Evolutionary conservation across 345 rosid genomes (phyloP), one percentile per base, ranked within the genome.

Genomic region (Lepidium africanum): DNA sequence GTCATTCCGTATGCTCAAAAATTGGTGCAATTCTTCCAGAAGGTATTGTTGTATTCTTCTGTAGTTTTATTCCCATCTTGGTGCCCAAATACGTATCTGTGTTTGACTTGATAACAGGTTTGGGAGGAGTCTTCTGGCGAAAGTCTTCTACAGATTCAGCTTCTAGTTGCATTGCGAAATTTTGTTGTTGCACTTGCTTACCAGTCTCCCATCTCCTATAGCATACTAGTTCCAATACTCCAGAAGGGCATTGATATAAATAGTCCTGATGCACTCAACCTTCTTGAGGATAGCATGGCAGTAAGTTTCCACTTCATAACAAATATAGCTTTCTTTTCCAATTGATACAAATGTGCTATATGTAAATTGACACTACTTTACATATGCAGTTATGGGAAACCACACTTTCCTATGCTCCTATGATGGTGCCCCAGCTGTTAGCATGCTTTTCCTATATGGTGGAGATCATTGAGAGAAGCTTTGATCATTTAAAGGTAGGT

Each of bases 111-210:
- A 78, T 74, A 66, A 56, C 78, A 91, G 99, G 84, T 87, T 35
- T 94, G 99, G 99, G 97, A 91, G 84, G 97, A 89, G 77, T 87
- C 96, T 74, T 81, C 93, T 61, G 90, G 96, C 52, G 97, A 94
- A 83, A 90, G 95, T 77, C 99, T 94, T 80, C 82, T 94, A 37
- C 96, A 87, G 80, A 94, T 94, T 78, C 99, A 94, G 79, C 91
- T 94, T 80, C 96, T 94, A 66, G 90, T 88, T 80, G 97, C 97
- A 66, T 75, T 94, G 72, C 86, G 88, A 63, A 85, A 85, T 80
- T 91, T 91, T 84, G 95, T 94, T 59, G 72, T 85, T 79, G 95
- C 96, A 10, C 95, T 94, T 65, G 97, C 87, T 59, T 83, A 86
- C 78, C 97, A 88, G 59, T 91, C 96, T 23, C 88, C 97, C 43